These are phyloP conservation scores for Aspergillus pseudonomiae DNA, from an alignment of 2,329 filamentous ascomycete genomes.

Conservation along the genomic window DNA sequence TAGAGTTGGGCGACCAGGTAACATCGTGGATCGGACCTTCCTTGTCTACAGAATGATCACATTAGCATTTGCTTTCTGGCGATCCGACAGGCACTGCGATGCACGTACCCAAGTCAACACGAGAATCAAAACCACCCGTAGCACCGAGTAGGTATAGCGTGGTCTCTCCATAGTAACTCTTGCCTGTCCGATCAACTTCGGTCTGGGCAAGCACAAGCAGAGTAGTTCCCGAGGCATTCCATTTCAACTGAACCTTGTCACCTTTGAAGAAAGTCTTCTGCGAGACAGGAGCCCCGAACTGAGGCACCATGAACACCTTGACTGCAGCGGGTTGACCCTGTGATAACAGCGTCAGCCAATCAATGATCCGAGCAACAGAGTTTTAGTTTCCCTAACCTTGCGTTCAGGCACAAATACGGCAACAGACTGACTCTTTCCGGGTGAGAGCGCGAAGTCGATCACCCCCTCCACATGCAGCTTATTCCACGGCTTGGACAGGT, in stretches of 20 bases:
- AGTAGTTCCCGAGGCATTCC: slow-evolving; percentile 90
- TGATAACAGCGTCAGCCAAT: slow-evolving; percentile 4
- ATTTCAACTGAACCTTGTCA: slow-evolving; percentile 98
- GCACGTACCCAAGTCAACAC: slow-evolving; percentile 70
- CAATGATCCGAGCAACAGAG: background rate
- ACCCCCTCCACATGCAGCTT: slow-evolving; percentile 92
- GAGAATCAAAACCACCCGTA: slow-evolving; percentile 88
- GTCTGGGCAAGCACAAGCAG: slow-evolving; percentile 95
- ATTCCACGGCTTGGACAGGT: slow-evolving; percentile 88
- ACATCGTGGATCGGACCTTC: slow-evolving; percentile 98
- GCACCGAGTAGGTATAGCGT: slow-evolving; percentile 93
- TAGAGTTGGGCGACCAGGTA: slow-evolving; percentile 96
- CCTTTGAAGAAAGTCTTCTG: slow-evolving; percentile 99
- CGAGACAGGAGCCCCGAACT: slow-evolving; percentile 80
- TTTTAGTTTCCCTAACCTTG: slow-evolving; percentile 64
- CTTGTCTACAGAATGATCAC: slow-evolving; percentile 64
- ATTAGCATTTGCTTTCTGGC: slow-evolving; percentile 14
- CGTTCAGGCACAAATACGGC: slow-evolving; percentile 94
- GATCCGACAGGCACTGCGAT: background rate
- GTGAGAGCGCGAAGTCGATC: slow-evolving; percentile 83
- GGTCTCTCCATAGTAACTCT: slow-evolving; percentile 99
- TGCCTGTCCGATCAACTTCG: slow-evolving; percentile 96
- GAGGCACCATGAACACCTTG: slow-evolving; percentile 90
- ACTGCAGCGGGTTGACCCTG: slow-evolving; percentile 91
- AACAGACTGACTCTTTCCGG: slow-evolving; percentile 86